A percentile compares a stretch with the other conserved stretches of the same genome.
Evolutionary conservation across 441 rosid species (phyloP).

Genomic region (Omphalea diandra): DNA sequence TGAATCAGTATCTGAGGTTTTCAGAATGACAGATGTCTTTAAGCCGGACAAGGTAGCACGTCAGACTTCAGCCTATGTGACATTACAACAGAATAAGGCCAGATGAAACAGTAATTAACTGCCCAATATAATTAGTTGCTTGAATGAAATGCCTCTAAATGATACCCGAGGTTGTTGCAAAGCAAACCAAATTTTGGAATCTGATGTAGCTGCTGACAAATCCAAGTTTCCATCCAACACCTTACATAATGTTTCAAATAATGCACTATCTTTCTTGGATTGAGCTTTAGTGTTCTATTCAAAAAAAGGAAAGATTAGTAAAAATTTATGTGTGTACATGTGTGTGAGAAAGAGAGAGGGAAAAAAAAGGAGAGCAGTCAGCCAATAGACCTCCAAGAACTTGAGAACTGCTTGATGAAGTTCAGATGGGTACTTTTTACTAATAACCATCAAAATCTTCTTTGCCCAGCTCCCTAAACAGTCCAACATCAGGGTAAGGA

Average conservation of each 20-base stretch:
- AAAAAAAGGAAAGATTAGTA: slow-evolving; percentile 19
- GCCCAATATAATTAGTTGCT: background rate
- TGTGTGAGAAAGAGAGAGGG: background rate
- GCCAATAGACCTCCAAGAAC: slow-evolving; percentile 64
- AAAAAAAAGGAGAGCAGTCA: slow-evolving; percentile 11
- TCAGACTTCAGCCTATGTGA: slow-evolving; percentile 75
- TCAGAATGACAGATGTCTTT: slow-evolving; percentile 43
- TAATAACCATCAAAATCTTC: slow-evolving; percentile 54
- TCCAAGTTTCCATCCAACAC: slow-evolving; percentile 65
- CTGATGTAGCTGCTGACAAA: slow-evolving; percentile 44
- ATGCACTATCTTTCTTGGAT: slow-evolving; percentile 51
- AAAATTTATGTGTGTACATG: too few species aligned
- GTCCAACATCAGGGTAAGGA: slow-evolving; percentile 18
- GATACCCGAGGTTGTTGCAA: slow-evolving; percentile 91
- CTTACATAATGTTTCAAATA: slow-evolving; percentile 53
- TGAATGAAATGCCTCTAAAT: slow-evolving; percentile 12
- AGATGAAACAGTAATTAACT: slow-evolving; percentile 16
- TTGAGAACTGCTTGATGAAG: slow-evolving; percentile 52
- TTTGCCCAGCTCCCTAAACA: slow-evolving; percentile 75
- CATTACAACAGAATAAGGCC: slow-evolving; percentile 27
- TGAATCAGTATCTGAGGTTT: slow-evolving; percentile 45
- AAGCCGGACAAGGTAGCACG: slow-evolving; percentile 69
- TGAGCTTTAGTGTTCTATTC: slow-evolving; percentile 54
- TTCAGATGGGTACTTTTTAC: slow-evolving; percentile 75
- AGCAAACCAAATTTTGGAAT: slow-evolving; percentile 85